Evolutionary conservation across 805 yeast genomes (phyloP).

Genomic region (Cyberlindnera xylosilytica): DNA sequence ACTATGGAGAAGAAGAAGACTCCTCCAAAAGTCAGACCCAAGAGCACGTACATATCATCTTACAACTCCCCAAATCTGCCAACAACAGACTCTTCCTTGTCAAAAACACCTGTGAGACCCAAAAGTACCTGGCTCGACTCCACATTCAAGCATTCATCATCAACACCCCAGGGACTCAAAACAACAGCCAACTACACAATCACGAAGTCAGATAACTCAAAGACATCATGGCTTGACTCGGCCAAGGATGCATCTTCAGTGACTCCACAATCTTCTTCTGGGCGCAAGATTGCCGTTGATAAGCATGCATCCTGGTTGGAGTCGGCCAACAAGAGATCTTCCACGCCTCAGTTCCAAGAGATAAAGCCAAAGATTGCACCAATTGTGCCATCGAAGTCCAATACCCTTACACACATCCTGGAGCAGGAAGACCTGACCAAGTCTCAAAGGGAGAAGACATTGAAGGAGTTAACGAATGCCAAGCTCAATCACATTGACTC

Average conservation of each 20-base stretch:
- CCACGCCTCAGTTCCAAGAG: constrained; percentile 3
- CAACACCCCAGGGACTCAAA: constrained; percentile 7
- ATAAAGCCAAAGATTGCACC: constrained; percentile 30
- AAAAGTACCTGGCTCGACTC: constrained; percentile 14
- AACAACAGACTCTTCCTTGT: not conserved
- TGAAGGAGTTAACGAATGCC: constrained; percentile 15
- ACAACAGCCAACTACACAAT: constrained; percentile 6
- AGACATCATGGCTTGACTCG: constrained; percentile 11
- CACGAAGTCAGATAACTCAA: not conserved
- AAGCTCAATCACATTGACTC: constrained; percentile 17
- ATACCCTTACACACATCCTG: constrained; percentile 30
- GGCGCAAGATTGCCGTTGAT: constrained; percentile 6
- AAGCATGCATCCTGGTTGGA: constrained; percentile 21
- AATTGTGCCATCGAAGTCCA: constrained; percentile 27
- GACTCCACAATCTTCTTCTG: constrained; percentile 6
- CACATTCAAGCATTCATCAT: not conserved
- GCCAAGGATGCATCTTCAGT: constrained; percentile 6
- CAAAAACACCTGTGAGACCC: constrained; percentile 14
- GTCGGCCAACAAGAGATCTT: constrained; percentile 19
- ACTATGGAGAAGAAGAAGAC: not conserved
- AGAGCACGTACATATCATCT: constrained; percentile 1
- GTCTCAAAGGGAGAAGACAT: constrained; percentile 13
- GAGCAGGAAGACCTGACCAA: constrained; percentile 13
- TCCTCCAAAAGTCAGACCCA: constrained; percentile 8
- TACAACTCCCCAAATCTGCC: not conserved